Base-by-base conservation (phyloP, 495 filamentous ascomycete species). In the Platismatia glauca region DNA sequence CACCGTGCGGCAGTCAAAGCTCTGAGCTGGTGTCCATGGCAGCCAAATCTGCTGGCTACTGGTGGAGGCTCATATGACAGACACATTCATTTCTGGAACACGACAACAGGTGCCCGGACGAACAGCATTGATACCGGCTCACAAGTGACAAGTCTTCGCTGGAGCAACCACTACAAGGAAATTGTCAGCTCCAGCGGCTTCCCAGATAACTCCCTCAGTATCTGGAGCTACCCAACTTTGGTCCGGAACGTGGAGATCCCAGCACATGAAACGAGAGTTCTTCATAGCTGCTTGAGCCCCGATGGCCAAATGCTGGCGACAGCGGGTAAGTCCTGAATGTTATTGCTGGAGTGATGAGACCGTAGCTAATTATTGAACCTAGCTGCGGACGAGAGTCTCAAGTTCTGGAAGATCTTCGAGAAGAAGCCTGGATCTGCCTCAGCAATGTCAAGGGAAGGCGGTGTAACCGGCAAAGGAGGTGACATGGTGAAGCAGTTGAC, bases 331-430 rank as follows among this genome's bases (percentile, higher is more conserved):
- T 56, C 55, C 37, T 24, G 5, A 37, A 1, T 29, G 22, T 34
- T 56, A 27, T 27, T 18, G 52, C 34, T 7, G 0, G 4, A 39
- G 55, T n/a, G 20, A 15, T 50, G 66, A 74, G 58, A 73, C 57
- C 22, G 13, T 22, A 39, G 27, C 59, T 66, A 24, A 61, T 20
- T 1, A 24, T 41, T 22, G 6, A 50, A 53, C 62, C 27, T 65
- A 46, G 89, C 91, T 61, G 91, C 91, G 22, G 94, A 99, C 71
- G 94, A 99, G 82, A 91, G 85, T 71, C 80, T 99, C 72, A 99
- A 99, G 75, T 99, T 99, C 82, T 99, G 94, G 94, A 98, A 97
- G 85, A 77, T 97, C 66, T 98, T 98, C 68, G 94, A 98, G 82
- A 96, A 95, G 84, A 96, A 96, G 81, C 76, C 91, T 29, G 93